Conservation (phyloP, 202 grass and related monocot species). For the Thinopyrum obtusiflorum region DNA sequence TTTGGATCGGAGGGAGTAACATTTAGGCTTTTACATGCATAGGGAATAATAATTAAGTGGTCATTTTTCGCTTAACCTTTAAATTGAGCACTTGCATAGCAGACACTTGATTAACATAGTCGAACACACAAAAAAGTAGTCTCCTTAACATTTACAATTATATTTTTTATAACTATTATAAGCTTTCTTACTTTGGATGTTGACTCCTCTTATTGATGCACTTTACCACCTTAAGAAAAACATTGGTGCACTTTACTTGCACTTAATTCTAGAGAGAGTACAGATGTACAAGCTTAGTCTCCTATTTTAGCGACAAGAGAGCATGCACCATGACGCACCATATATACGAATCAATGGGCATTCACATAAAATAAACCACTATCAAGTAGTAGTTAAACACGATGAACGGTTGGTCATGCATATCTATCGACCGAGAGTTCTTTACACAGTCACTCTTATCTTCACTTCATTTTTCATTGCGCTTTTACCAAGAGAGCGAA, state of each 20-base stretch:
- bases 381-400: background rate
- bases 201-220: background rate
- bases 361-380: background rate
- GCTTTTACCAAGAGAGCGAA: slow-evolving; percentile 5
- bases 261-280: background rate
- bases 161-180: no score
- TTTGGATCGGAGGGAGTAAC: no score
- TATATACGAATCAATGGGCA: background rate
- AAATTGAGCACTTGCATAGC: no score
- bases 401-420: background rate
- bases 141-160: no score
- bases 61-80: no score
- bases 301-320: background rate
- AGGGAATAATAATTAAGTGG: no score
- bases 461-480: background rate
- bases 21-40: no score
- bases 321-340: background rate
- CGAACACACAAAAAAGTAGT: no score
- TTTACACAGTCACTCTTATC: slow-evolving; percentile 1
- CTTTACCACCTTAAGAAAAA: background rate
- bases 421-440: background rate
- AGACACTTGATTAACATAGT: no score
- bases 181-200: no score
- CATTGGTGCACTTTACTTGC: background rate
- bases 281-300: background rate